Percentiles rank a stretch among this genome's conserved stretches.
These are phyloP conservation scores for Borealophlyctis nickersoniae DNA, from an alignment of 192 early-diverging fungal genomes.

Conservation along the genomic window DNA sequence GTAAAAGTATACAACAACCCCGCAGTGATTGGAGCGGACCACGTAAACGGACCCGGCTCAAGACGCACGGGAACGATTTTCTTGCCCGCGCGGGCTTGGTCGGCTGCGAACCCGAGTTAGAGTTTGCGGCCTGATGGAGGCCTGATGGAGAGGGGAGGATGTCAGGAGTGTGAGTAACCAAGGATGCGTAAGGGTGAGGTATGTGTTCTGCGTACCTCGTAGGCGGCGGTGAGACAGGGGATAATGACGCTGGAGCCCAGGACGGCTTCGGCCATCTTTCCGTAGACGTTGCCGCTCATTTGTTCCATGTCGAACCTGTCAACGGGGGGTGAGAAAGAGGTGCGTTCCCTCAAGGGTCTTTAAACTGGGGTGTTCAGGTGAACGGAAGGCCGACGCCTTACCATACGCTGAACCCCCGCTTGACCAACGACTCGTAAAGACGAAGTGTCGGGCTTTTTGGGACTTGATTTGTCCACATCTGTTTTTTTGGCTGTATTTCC, in stretches of 20 bases:
- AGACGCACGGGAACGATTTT: conserved; percentile 39
- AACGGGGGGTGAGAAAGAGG: not conserved
- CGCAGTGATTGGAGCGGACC: conserved; percentile 36
- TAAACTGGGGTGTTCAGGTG: conserved; percentile 26
- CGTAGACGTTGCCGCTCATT: conserved; percentile 39
- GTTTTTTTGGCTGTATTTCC: too few species aligned
- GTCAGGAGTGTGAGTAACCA: not conserved
- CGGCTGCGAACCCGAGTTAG: conserved; percentile 37
- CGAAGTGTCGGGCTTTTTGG: too few species aligned
- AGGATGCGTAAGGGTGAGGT: not conserved
- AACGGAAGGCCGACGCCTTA: conserved; percentile 5
- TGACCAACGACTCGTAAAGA: conserved; percentile 6
- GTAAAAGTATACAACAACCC: conserved; percentile 31
- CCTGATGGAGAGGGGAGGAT: not conserved
- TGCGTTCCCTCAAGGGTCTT: conserved; percentile 7
- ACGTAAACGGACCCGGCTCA: conserved; percentile 35
- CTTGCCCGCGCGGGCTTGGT: conserved; percentile 27
- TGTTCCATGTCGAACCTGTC: not conserved
- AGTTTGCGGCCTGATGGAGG: conserved; percentile 31
- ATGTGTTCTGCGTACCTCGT: conserved; percentile 25
- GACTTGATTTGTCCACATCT: too few species aligned
- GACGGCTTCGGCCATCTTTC: conserved; percentile 39
- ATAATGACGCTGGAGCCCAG: conserved; percentile 26
- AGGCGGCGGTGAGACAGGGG: conserved; percentile 29
- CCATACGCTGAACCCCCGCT: conserved; percentile 9